Evolutionary conservation across 2,329 filamentous ascomycete species (phyloP).

Genomic region (Cladosporium sp.): DNA sequence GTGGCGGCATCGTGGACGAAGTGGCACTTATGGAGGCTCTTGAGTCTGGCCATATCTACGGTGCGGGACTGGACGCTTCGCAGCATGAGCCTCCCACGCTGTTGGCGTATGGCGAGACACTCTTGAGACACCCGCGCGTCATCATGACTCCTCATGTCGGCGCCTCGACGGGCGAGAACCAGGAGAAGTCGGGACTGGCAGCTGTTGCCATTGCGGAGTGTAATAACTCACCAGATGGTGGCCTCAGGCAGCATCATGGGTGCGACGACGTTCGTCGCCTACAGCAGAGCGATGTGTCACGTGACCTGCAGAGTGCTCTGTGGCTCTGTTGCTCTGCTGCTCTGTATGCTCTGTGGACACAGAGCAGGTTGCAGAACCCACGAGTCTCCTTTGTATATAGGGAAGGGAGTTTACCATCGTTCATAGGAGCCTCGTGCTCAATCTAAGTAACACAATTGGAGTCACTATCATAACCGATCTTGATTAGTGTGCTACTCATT

Average conservation of each 20-base stretch:
- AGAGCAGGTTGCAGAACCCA: background rate
- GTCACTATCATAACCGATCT: background rate
- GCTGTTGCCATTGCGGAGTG: slow-evolving; percentile 29
- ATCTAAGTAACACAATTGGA: background rate
- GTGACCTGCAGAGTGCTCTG: background rate
- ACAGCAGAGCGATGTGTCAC: background rate
- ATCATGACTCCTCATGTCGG: slow-evolving; percentile 46
- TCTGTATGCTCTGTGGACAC: background rate
- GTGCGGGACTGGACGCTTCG: slow-evolving; percentile 31
- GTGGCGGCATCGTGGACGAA: slow-evolving; percentile 34
- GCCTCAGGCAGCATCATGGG: background rate
- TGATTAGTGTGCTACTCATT: background rate
- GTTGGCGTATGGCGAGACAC: slow-evolving; percentile 22
- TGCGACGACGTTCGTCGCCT: background rate
- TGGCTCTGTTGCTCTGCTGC: background rate
- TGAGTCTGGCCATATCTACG: slow-evolving; percentile 25
- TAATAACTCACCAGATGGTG: background rate
- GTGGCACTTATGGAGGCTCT: slow-evolving; percentile 26
- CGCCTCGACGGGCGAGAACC: slow-evolving; percentile 40
- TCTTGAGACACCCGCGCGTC: slow-evolving; percentile 25
- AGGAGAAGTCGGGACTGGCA: slow-evolving; percentile 33
- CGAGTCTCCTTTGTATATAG: background rate
- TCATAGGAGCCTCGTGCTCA: background rate
- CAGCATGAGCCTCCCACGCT: slow-evolving; percentile 29
- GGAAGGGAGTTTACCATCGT: background rate